Percentiles rank a stretch among this genome's conserved stretches.
These are phyloP conservation scores for Hyaloscypha variabilis DNA, from an alignment of 495 filamentous ascomycete species.

Conservation along the genomic window DNA sequence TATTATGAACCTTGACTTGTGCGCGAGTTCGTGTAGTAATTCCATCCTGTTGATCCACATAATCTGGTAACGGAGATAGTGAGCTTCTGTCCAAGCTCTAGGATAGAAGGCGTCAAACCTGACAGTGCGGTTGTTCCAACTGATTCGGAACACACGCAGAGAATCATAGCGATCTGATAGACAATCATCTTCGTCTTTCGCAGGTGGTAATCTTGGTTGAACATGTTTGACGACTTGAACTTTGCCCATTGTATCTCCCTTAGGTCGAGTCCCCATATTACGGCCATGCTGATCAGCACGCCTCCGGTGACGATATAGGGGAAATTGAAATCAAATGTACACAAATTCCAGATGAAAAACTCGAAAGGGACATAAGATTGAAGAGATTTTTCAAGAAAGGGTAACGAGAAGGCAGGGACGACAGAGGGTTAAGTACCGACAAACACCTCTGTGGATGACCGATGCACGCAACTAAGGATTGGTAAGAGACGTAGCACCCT, in stretches of 20 bases:
- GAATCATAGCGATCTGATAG: conserved; percentile 55
- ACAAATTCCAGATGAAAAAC: not conserved
- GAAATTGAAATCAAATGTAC: not conserved
- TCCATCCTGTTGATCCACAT: conserved; percentile 47
- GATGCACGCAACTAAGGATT: not conserved
- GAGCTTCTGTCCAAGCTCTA: conserved; percentile 3
- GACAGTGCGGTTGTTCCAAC: conserved; percentile 51
- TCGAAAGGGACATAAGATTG: not conserved
- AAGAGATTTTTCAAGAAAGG: not conserved
- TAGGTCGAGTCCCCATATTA: conserved; percentile 56
- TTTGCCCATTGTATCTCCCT: conserved; percentile 52
- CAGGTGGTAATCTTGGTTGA: conserved; percentile 48
- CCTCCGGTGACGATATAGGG: not conserved
- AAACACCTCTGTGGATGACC: not conserved
- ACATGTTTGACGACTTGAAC: conserved; percentile 54
- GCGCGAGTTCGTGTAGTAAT: conserved; percentile 36
- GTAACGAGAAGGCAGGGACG: not conserved
- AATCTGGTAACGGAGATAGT: conserved; percentile 38
- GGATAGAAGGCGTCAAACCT: conserved; percentile 33
- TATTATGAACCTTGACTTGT: conserved; percentile 42
- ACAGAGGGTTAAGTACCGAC: not conserved
- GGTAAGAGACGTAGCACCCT: not conserved
- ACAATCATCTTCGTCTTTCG: conserved; percentile 55
- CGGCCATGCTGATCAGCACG: conserved; percentile 35
- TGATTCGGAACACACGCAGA: conserved; percentile 53